Evolutionary conservation across 495 filamentous ascomycete genomes (phyloP), one percentile per base, ranked within the genome.

Genomic region (Neurospora sp.): DNA sequence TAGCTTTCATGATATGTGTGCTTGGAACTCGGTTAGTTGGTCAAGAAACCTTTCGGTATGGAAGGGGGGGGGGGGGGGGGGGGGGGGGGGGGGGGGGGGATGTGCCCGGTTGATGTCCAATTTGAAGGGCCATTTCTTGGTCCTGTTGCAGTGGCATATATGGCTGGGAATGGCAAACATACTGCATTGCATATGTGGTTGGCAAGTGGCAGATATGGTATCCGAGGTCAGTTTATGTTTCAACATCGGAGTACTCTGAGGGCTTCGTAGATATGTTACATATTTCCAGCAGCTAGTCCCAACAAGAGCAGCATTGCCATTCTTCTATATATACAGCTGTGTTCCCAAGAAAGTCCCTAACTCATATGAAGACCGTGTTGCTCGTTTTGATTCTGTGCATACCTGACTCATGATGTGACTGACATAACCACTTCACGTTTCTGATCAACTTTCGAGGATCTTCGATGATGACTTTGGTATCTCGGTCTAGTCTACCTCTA

Each of bases 281-380:
- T 6, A 28, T 5, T 15, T 13, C 43, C 45, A 54, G 2, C 45
- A 54, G 21, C 4, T 54, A 54, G 45, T 28, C 21, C 5, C 5
- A 54, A 11, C 21, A 5, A 54, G 13, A 1, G 28, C 21, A 6
- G 4, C 45, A 13, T 15, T 54, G 45, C 21, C 21, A 15, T 28
- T 13, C 2, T 0, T 15, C 10, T 15, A 3, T 2, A 15, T 3
- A 7, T 54, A 13, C 11, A 28, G 45, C 45, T 1, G 4, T 28
- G 45, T 28, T 5, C 21, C n/a, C 21, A 13, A 13, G 21, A 28
- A 13, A 0, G 45, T 13, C 4, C 0, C 1, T 24, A 48, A 0
- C 10, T 5, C n/a, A 24, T 48, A 5, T 54, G 11, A 3, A 7
- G 5, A 54, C 21, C 2, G 11, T 15, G 45, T 54, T 24, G 21